These are phyloP conservation scores for Schizosaccharomyces osmophilus DNA, from an alignment of 805 yeast genomes.

Conservation along the genomic window DNA sequence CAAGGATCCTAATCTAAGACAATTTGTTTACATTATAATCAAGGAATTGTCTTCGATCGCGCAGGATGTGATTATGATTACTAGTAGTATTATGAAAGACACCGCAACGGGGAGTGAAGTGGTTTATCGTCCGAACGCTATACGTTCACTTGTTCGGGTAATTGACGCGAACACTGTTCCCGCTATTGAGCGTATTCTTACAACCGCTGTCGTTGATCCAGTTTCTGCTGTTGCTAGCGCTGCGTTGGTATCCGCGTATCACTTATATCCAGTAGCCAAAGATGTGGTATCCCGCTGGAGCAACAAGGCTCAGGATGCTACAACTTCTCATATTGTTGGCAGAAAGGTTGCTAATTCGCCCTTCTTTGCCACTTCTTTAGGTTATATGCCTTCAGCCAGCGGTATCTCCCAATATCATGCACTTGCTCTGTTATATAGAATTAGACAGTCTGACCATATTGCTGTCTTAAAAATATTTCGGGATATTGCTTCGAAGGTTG, in stretches of 20 bases:
- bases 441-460: slow-evolving; percentile 80
- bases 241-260: slow-evolving; percentile 72
- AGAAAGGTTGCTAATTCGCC: slow-evolving; percentile 12
- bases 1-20: slow-evolving; percentile 64
- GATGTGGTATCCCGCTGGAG: slow-evolving; percentile 85
- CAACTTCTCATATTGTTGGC: slow-evolving; percentile 28
- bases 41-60: slow-evolving; percentile 70
- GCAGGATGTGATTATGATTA: slow-evolving; percentile 87
- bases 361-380: slow-evolving; percentile 13
- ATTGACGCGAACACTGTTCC: slow-evolving; percentile 64
- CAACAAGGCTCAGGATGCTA: slow-evolving; percentile 84
- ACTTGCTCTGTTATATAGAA: slow-evolving; percentile 62
- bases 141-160: slow-evolving; percentile 72
- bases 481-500: slow-evolving; percentile 26
- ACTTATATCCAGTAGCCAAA: slow-evolving; percentile 66
- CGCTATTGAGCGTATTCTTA: slow-evolving; percentile 77
- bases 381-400: slow-evolving; percentile 8
- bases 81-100: slow-evolving; percentile 94
- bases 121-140: slow-evolving; percentile 79
- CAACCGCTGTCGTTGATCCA: slow-evolving; percentile 74
- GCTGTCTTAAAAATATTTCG: slow-evolving; percentile 77
- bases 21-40: slow-evolving; percentile 77
- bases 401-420: slow-evolving; percentile 80
- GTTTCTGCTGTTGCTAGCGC: slow-evolving; percentile 78
- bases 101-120: slow-evolving; percentile 62